Conservation (phyloP, 306 rosid species). For the Phaseolus lunatus region DNA sequence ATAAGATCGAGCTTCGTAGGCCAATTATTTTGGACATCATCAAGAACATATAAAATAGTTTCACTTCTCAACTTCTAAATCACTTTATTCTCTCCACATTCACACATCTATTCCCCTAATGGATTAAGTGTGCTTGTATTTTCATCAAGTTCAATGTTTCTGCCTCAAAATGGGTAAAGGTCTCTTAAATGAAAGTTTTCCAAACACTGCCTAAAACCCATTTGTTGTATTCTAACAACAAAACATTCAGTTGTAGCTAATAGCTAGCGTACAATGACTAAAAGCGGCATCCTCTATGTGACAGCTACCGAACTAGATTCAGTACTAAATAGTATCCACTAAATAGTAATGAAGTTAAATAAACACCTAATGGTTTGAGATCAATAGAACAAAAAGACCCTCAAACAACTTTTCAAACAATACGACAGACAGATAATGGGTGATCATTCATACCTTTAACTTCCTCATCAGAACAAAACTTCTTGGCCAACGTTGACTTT, state of each 20-base stretch:
- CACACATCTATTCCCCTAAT: background rate
- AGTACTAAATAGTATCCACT: background rate
- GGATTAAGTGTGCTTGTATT: too few species aligned
- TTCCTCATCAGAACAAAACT: conserved; percentile 55
- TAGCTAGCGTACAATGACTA: background rate
- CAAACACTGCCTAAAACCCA: too few species aligned
- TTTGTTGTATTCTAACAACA: too few species aligned
- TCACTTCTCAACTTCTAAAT: too few species aligned
- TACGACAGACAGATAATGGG: too few species aligned
- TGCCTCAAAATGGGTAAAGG: too few species aligned
- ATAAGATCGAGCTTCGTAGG: background rate
- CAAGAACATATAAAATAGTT: background rate
- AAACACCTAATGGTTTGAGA: background rate
- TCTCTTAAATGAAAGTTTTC: too few species aligned
- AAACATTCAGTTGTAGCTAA: too few species aligned
- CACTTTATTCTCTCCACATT: background rate
- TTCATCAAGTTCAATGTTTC: too few species aligned
- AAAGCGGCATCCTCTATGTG: background rate
- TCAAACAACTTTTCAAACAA: background rate
- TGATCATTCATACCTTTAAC: conserved; percentile 48
- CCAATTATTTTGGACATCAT: background rate
- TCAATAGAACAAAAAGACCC: background rate
- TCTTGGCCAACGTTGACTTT: conserved; percentile 60
- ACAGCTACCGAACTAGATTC: too few species aligned
- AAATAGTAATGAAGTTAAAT: background rate